Evolutionary conservation across 495 filamentous ascomycete genomes (phyloP), one percentile per base, ranked within the genome.

Genomic region (Bacidia gigantensis): DNA sequence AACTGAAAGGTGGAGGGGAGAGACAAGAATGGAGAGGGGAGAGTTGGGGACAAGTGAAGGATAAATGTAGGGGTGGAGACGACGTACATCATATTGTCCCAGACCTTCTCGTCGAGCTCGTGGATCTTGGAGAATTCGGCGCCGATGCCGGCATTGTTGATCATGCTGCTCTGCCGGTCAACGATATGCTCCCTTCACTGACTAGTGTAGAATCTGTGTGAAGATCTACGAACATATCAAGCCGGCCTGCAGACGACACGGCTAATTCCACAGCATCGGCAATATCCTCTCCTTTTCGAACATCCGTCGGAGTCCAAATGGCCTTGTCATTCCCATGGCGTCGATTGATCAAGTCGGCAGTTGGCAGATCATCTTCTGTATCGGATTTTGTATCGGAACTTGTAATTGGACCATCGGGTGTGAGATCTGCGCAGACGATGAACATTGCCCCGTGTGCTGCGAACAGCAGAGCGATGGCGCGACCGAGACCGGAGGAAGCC

Each of bases 71-170:
- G 2, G 18, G 32, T 9, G 1, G 7, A n/a, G 20, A 11, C 1
- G 1, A 29, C 62, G 1, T 57, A 57, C 58, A 74, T 67, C 1
- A 65, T 68, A 11, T 49, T 58, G 51, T 78, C 74, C 60, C 64
- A 76, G 0, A 56, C 61, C 0, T 53, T 51, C 44, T 74, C 67
- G 1, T 60, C 55, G 2, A 65, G 67, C 35, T 69, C 58, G 53
- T 74, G 71, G 2, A 72, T 49, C 25, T 45, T 55, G 0, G 53
- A 52, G 1, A 65, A 63, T 25, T 66, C 58, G 18, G 43, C 26
- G 20, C 55, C 52, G 21, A 57, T 50, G 3, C 75, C 76, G 0
- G 75, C 76, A 58, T 80, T 79, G 21, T 77, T 77, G 49, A 75
- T 67, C 56, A 80, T 59, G 20, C 69, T 74, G 45, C 29, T n/a